Conservation (phyloP, 129 eudicot genomes). For the Chrysanthemum makinoi region DNA sequence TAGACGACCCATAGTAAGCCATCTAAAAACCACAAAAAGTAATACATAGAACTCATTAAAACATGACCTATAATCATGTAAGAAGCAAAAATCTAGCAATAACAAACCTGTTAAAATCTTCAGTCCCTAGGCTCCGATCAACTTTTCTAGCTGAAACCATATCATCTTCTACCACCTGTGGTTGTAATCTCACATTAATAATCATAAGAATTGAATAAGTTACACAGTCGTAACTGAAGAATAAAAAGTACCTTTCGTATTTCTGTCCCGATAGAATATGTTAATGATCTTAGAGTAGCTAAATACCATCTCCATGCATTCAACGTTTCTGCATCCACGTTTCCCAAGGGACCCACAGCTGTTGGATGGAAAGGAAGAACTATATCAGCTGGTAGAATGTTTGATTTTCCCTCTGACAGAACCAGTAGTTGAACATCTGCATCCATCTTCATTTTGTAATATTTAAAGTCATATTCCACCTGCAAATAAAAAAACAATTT, state of each 20-base stretch:
- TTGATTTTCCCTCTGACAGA: conserved; percentile 84
- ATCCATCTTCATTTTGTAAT: conserved; percentile 90
- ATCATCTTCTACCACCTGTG: conserved; percentile 82
- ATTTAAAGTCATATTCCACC: conserved; percentile 93
- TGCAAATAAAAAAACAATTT: conserved; percentile 25
- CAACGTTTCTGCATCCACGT: conserved; percentile 40
- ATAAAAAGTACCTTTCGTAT: conserved; percentile 70
- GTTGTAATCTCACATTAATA: not conserved
- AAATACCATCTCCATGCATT: conserved; percentile 91
- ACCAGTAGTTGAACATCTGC: conserved; percentile 79
- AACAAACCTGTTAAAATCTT: conserved; percentile 78
- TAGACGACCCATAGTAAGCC: conserved; percentile 87
- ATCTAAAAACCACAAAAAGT: conserved; percentile 41
- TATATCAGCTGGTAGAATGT: conserved; percentile 86
- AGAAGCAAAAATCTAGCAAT: not conserved
- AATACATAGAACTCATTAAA: not conserved
- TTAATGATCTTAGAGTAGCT: conserved; percentile 57
- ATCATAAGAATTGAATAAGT: not conserved
- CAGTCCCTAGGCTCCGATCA: conserved; percentile 75
- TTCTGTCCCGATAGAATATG: conserved; percentile 70
- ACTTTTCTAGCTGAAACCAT: conserved; percentile 85
- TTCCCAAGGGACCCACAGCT: conserved; percentile 33
- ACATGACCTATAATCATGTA: not conserved
- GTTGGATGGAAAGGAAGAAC: conserved; percentile 73
- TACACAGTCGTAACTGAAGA: not conserved